These are phyloP conservation scores for Aspergillus coremiiformis DNA, from an alignment of 495 filamentous ascomycete genomes.

Conservation along the genomic window DNA sequence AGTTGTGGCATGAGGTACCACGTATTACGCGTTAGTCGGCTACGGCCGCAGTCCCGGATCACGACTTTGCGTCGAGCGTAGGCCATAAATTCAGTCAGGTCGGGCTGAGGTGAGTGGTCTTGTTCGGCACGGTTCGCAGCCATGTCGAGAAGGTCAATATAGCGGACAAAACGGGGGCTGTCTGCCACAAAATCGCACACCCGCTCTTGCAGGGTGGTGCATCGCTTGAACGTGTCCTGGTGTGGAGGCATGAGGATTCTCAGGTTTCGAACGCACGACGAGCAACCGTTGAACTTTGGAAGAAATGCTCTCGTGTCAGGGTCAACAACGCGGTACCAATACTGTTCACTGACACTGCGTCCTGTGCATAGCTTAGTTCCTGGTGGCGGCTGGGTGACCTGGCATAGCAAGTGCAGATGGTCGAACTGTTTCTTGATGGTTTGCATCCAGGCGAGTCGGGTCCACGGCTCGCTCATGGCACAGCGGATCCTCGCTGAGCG, in stretches of 20 bases:
- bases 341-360: slow-evolving; percentile 33
- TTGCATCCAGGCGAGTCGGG: slow-evolving; percentile 59
- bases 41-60: slow-evolving; percentile 48
- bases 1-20: slow-evolving; percentile 60
- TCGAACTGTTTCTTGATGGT: slow-evolving; percentile 49
- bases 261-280: slow-evolving; percentile 45
- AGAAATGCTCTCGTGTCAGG: slow-evolving; percentile 42
- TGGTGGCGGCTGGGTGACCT: slow-evolving; percentile 40
- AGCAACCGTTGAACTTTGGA: slow-evolving; percentile 51
- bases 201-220: slow-evolving; percentile 23
- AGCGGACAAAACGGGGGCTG: slow-evolving; percentile 49
- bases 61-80: slow-evolving; percentile 45
- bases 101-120: slow-evolving; percentile 29
- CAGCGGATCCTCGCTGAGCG: slow-evolving; percentile 41
- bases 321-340: slow-evolving; percentile 57
- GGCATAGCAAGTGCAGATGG: slow-evolving; percentile 48
- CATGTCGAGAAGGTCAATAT: slow-evolving; percentile 54
- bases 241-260: slow-evolving; percentile 45
- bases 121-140: slow-evolving; percentile 42
- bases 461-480: slow-evolving; percentile 56
- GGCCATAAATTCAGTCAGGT: slow-evolving; percentile 42
- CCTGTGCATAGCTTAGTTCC: slow-evolving; percentile 45
- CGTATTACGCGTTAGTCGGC: slow-evolving; percentile 37
- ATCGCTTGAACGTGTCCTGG: slow-evolving; percentile 40
- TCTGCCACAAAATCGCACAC: slow-evolving; percentile 45